These are phyloP conservation scores for Salix arbutifolia DNA, from an alignment of 345 rosid genomes.

Conservation along the genomic window DNA sequence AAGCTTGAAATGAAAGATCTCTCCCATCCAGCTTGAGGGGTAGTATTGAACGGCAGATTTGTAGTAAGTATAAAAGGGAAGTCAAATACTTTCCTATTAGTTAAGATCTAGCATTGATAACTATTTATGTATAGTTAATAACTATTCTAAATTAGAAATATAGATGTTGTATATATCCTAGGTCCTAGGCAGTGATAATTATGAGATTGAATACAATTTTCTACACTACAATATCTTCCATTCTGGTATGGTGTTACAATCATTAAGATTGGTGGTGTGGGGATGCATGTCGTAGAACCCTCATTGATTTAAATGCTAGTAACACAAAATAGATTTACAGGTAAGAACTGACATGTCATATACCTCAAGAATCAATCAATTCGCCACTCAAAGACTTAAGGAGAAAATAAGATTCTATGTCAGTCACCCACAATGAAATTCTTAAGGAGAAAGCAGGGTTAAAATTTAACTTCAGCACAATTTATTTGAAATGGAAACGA, in stretches of 20 bases:
- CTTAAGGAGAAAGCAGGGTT: not conserved
- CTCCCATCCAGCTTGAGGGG: no score
- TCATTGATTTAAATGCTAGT: not conserved
- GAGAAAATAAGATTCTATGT: not conserved
- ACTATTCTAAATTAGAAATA: not conserved
- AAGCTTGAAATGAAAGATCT: no score
- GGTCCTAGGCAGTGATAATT: no score
- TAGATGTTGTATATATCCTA: not conserved
- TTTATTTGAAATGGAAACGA: not conserved
- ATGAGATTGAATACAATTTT: not conserved
- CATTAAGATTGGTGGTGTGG: not conserved
- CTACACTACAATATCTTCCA: not conserved
- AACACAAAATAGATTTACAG: not conserved
- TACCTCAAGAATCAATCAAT: not conserved
- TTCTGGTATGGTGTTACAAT: not conserved
- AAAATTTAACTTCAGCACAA: not conserved
- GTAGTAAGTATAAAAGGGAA: no score
- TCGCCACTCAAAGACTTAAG: not conserved
- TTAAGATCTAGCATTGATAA: no score
- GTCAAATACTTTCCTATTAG: no score
- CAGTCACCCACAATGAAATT: not conserved
- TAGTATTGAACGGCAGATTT: no score
- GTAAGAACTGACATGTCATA: not conserved
- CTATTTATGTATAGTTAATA: not conserved
- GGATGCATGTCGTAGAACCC: not conserved